Conservation (phyloP, 768 basidiomycete species). For the Epithele typhae region DNA sequence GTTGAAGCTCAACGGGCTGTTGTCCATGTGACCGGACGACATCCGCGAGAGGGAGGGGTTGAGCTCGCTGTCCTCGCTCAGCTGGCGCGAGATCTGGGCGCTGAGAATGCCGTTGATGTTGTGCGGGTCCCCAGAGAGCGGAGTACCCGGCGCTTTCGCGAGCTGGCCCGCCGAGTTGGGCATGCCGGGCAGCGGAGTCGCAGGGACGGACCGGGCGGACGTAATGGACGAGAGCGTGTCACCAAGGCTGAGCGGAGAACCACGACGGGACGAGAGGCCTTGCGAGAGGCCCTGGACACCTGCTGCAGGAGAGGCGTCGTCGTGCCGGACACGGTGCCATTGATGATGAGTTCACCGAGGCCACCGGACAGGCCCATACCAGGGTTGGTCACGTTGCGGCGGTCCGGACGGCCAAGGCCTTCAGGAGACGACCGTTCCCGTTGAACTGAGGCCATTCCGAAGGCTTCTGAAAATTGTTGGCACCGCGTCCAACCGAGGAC, state of each 20-base stretch:
- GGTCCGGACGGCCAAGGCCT: constrained; percentile 49
- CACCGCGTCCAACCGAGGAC: constrained; percentile 46
- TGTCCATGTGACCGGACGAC: constrained; percentile 50
- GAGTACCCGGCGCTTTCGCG: constrained; percentile 62
- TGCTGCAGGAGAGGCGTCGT: constrained; percentile 63
- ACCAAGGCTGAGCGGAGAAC: constrained; percentile 64
- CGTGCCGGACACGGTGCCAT: constrained; percentile 49
- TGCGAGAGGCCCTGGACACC: constrained; percentile 46
- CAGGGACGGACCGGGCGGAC: constrained; percentile 76
- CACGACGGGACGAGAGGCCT: constrained; percentile 59
- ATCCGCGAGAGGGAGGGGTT: constrained; percentile 72
- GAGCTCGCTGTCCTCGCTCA: constrained; percentile 50
- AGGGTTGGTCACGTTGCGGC: constrained; percentile 74
- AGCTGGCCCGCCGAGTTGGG: constrained; percentile 43
- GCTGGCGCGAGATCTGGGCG: constrained; percentile 46
- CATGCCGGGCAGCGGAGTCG: constrained; percentile 66
- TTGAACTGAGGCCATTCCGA: constrained; percentile 96
- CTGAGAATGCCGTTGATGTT: constrained; percentile 59
- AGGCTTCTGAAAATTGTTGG: constrained; percentile 60
- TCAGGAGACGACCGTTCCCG: constrained; percentile 61
- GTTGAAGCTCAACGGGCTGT: constrained; percentile 48
- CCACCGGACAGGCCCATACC: constrained; percentile 62
- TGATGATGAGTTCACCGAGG: constrained; percentile 36
- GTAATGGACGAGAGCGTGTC: constrained; percentile 56
- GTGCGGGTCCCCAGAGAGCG: constrained; percentile 43